Evolutionary conservation across 305 asterid species (phyloP).

Genomic region (Caryopteris hybrid): DNA sequence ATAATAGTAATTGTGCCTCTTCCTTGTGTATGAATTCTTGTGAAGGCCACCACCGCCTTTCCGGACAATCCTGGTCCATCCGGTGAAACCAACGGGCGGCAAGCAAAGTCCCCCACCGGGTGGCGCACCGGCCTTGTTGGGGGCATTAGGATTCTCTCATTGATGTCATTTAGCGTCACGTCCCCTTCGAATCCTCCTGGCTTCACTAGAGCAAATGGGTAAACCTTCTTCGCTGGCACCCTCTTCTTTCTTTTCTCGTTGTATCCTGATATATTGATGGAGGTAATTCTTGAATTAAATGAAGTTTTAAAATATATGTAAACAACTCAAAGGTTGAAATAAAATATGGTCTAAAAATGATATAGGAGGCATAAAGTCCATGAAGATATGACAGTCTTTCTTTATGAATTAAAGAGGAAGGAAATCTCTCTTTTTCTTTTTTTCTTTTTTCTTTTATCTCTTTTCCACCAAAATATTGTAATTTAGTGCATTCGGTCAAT

Average conservation of each 20-base stretch:
- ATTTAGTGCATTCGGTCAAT: slow-evolving; percentile 26
- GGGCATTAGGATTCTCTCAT: slow-evolving; percentile 76
- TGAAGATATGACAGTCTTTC: not conserved
- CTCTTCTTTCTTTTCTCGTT: slow-evolving; percentile 38
- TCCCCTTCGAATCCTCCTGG: slow-evolving; percentile 85
- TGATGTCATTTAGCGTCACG: slow-evolving; percentile 73
- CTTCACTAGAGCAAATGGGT: slow-evolving; percentile 83
- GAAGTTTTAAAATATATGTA: too few species aligned
- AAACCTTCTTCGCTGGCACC: slow-evolving; percentile 47
- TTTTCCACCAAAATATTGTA: not conserved
- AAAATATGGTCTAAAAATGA: too few species aligned
- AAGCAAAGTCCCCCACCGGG: slow-evolving; percentile 87
- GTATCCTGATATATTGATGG: slow-evolving; percentile 17
- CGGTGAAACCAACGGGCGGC: slow-evolving; percentile 64
- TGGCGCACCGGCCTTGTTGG: slow-evolving; percentile 83
- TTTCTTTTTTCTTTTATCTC: not conserved
- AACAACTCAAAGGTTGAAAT: too few species aligned
- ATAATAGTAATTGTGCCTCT: slow-evolving; percentile 88
- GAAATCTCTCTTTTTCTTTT: not conserved
- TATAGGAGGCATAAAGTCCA: slow-evolving; percentile 11
- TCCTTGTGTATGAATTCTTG: slow-evolving; percentile 85
- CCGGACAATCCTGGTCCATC: slow-evolving; percentile 88
- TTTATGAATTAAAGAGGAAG: slow-evolving; percentile 20
- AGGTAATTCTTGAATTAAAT: too few species aligned
- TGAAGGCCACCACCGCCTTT: slow-evolving; percentile 82